These are phyloP conservation scores for Gaillardinia entomophila DNA, from an alignment of 805 yeast genomes.

Conservation along the genomic window DNA sequence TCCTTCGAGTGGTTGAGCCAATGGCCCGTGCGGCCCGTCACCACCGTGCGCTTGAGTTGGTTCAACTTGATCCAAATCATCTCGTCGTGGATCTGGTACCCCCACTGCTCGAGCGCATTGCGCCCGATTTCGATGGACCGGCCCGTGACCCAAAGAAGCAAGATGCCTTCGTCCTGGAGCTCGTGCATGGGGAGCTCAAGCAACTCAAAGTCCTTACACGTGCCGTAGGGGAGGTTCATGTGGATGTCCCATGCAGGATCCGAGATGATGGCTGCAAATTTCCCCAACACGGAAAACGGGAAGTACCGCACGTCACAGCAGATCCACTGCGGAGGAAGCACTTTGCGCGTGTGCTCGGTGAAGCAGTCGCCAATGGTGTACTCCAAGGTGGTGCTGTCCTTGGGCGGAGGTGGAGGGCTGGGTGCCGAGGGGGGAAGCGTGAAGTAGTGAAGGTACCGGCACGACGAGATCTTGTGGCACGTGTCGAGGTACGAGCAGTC, in stretches of 20 bases:
- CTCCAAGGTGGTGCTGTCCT: slow-evolving; percentile 21
- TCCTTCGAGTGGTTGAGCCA: slow-evolving; percentile 96
- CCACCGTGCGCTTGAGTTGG: slow-evolving; percentile 80
- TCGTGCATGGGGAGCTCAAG: slow-evolving; percentile 57
- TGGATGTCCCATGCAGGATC: slow-evolving; percentile 98
- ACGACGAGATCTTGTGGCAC: slow-evolving; percentile 77
- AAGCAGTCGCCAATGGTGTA: slow-evolving; percentile 46
- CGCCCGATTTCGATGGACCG: slow-evolving; percentile 87
- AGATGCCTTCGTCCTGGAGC: slow-evolving; percentile 78
- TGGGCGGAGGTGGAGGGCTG: background rate
- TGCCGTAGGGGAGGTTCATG: slow-evolving; percentile 75
- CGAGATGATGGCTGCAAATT: slow-evolving; percentile 76
- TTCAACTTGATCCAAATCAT: slow-evolving; percentile 88
- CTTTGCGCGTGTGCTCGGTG: slow-evolving; percentile 27
- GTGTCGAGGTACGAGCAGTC: slow-evolving; percentile 94
- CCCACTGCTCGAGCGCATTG: slow-evolving; percentile 73
- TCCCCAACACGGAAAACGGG: slow-evolving; percentile 68
- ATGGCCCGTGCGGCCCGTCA: slow-evolving; percentile 95
- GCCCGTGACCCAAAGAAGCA: slow-evolving; percentile 92
- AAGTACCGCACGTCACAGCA: slow-evolving; percentile 74
- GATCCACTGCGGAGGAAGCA: slow-evolving; percentile 74
- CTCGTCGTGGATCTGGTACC: slow-evolving; percentile 73
- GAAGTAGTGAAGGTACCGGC: slow-evolving; percentile 77
- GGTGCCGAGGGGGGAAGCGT: slow-evolving; percentile 36
- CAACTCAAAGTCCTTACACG: slow-evolving; percentile 73